Conservation (phyloP, 352 stramenopile genomes). For the Globisporangium acanthophoron region DNA sequence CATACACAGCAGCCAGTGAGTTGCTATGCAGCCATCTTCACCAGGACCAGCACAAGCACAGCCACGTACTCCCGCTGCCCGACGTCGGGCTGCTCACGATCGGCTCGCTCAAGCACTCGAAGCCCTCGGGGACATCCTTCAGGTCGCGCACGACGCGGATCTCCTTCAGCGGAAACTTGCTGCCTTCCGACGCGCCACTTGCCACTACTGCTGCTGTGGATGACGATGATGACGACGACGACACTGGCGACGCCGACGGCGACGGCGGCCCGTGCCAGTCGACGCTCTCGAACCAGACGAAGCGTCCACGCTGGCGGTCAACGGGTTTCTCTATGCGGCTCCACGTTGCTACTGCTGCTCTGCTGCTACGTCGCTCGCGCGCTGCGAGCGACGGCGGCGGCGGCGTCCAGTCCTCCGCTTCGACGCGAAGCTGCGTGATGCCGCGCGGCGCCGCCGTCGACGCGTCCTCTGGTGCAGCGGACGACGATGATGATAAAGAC, state of each 20-base stretch:
- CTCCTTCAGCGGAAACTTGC: slow-evolving; percentile 62
- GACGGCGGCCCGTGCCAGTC: slow-evolving; percentile 18
- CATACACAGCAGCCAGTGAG: background rate
- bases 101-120: slow-evolving; percentile 44
- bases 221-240: slow-evolving; percentile 5
- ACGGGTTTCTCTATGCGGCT: slow-evolving; percentile 70
- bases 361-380: slow-evolving; percentile 6
- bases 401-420: slow-evolving; percentile 22
- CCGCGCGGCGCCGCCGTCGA: slow-evolving; percentile 5
- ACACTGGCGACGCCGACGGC: slow-evolving; percentile 8
- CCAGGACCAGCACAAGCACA: no score
- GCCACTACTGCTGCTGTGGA: background rate
- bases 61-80: slow-evolving; percentile 25
- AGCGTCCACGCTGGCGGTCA: slow-evolving; percentile 51
- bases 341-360: slow-evolving; percentile 20
- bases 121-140: slow-evolving; percentile 64
- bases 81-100: slow-evolving; percentile 28
- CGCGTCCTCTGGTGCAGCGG: background rate
- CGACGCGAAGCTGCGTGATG: slow-evolving; percentile 57
- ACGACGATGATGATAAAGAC: background rate
- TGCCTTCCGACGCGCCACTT: background rate
- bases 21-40: background rate
- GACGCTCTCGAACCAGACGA: slow-evolving; percentile 54
- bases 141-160: slow-evolving; percentile 67
- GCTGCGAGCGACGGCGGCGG: background rate